phyloP scores from a whole-genome alignment of 805 yeast species.

The Clavispora carvajalis region DNA sequence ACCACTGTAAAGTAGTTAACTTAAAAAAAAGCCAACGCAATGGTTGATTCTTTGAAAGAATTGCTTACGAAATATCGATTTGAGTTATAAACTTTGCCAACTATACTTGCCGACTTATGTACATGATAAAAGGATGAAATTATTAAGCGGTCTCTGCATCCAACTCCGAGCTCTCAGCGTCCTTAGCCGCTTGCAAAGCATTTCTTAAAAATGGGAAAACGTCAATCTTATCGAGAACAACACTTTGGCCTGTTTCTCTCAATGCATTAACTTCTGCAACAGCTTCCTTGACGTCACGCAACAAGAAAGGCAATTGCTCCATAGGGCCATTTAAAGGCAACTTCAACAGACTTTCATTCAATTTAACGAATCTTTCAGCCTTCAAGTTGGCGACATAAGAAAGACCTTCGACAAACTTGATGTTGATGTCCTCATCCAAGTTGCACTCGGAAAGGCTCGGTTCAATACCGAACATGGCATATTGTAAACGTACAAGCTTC shows the following conservation, averaged over 20 bases:
- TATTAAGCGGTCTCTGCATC: neutral
- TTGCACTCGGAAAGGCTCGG: constrained; percentile 56
- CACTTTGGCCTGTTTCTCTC: constrained; percentile 35
- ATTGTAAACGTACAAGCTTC: constrained; percentile 71
- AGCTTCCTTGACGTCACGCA: constrained; percentile 32
- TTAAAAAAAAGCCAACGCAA: no score
- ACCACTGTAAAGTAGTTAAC: no score
- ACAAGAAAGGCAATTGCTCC: constrained; percentile 40
- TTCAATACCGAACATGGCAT: constrained; percentile 78
- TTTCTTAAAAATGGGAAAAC: constrained; percentile 34
- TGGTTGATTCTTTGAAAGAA: no score
- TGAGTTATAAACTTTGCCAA: neutral
- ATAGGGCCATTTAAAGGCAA: constrained; percentile 35
- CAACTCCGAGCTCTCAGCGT: neutral
- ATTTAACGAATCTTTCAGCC: constrained; percentile 34
- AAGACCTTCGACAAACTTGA: constrained; percentile 57
- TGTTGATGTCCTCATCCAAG: constrained; percentile 48
- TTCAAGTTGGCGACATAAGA: constrained; percentile 66
- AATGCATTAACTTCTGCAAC: constrained; percentile 43
- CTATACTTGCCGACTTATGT: constrained; percentile 1
- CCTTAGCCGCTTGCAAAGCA: constrained; percentile 20
- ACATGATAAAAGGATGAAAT: neutral
- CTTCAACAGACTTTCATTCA: constrained; percentile 19
- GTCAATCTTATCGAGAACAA: constrained; percentile 33
- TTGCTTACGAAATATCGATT: neutral